These are phyloP conservation scores for Neurospora sp. DNA, from an alignment of 495 filamentous ascomycete genomes.

Conservation along the genomic window DNA sequence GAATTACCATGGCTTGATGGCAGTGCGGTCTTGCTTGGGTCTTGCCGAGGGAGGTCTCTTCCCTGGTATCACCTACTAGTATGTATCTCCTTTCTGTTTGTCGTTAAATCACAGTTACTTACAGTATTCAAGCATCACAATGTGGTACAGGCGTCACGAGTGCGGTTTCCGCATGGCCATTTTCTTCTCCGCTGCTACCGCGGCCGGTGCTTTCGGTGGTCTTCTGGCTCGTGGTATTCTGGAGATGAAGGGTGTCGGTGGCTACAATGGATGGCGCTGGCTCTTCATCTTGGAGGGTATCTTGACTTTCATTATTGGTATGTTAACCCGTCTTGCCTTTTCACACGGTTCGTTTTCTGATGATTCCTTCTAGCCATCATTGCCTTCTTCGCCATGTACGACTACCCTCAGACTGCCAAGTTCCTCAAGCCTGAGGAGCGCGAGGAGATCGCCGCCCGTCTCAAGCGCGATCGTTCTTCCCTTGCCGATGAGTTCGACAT, in stretches of 20 bases:
- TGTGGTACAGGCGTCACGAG: constrained; percentile 59
- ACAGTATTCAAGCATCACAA: constrained; percentile 40
- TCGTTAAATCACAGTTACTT: neutral
- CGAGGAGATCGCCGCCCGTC: constrained; percentile 52
- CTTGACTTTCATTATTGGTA: constrained; percentile 49
- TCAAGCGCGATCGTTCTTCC: constrained; percentile 60
- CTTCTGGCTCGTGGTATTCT: constrained; percentile 60
- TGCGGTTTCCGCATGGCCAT: constrained; percentile 61
- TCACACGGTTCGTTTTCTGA: neutral
- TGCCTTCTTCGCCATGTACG: constrained; percentile 63
- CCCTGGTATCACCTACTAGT: constrained; percentile 63
- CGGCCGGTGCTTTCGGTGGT: constrained; percentile 71
- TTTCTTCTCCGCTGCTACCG: constrained; percentile 74
- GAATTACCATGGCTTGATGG: constrained; percentile 63
- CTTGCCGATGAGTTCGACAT: constrained; percentile 70
- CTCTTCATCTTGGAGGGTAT: constrained; percentile 68
- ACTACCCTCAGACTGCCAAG: constrained; percentile 68
- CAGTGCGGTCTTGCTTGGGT: constrained; percentile 62
- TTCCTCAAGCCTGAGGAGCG: constrained; percentile 61
- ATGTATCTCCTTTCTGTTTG: neutral
- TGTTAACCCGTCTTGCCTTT: constrained; percentile 21
- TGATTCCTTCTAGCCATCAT: constrained; percentile 33
- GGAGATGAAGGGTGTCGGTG: constrained; percentile 55
- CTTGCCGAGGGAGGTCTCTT: constrained; percentile 72
- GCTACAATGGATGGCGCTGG: constrained; percentile 62